phyloP scores from a whole-genome alignment of 768 basidiomycete species.

The Leccinellum rugosiceps region DNA sequence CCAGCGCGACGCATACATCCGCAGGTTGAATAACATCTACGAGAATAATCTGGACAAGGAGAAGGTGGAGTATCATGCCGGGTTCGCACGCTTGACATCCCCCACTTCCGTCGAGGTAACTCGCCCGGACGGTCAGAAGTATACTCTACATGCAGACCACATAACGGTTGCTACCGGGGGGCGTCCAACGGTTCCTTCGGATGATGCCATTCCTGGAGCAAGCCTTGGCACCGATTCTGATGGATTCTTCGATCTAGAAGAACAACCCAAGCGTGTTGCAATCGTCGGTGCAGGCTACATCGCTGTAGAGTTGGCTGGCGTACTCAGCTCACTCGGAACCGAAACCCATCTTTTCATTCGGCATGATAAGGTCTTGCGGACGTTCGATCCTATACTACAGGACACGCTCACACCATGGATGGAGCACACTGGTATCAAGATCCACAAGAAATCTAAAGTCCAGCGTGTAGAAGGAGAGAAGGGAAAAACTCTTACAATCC shows the following conservation, averaged over 20 bases:
- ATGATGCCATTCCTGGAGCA: conserved; percentile 83
- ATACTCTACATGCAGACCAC: conserved; percentile 71
- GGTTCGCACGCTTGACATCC: conserved; percentile 70
- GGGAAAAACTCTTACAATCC: conserved; percentile 71
- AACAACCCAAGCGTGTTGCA: conserved; percentile 90
- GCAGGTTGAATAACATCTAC: conserved; percentile 85
- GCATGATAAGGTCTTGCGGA: conserved; percentile 83
- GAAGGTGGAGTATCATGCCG: conserved; percentile 81
- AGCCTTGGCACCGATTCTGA: conserved; percentile 89
- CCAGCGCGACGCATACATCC: conserved; percentile 95
- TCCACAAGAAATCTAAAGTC: conserved; percentile 79
- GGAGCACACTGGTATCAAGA: conserved; percentile 87
- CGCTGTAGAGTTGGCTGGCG: conserved; percentile 93
- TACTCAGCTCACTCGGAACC: conserved; percentile 85
- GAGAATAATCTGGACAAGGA: conserved; percentile 86
- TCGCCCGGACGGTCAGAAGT: conserved; percentile 61
- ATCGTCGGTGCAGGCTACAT: conserved; percentile 98
- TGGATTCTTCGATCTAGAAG: conserved; percentile 90
- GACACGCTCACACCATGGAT: conserved; percentile 87
- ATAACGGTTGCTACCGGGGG: conserved; percentile 89
- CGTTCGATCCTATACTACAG: conserved; percentile 86
- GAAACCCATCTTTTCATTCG: conserved; percentile 94
- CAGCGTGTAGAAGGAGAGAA: conserved; percentile 71
- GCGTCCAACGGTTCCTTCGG: conserved; percentile 72
- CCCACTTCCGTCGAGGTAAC: conserved; percentile 71